Base-by-base conservation (phyloP, 352 stramenopile genomes). In the Pythium vanterpoolii region DNA sequence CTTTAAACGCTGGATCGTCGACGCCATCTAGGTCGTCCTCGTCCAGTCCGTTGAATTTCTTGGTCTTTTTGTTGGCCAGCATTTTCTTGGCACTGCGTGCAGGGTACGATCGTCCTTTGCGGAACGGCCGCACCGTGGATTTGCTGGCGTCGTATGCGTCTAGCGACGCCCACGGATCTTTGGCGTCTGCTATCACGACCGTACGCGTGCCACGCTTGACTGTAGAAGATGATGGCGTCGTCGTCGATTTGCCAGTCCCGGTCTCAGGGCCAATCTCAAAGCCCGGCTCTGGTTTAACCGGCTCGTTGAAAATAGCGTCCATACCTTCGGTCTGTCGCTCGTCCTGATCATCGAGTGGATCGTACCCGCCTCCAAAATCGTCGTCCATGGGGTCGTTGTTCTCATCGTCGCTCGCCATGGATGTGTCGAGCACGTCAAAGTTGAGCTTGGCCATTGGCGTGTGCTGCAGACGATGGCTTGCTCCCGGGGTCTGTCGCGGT, bases 81-180 rank as follows among this genome's bases (percentile, higher is more conserved):
- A 66, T 49, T 50, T 79, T 85, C 49, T 77, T 76, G 18, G 53
- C 42, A 24, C 57, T 48, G 0, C 71, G 68, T 19, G 64, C 68
- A 11, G 80, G 78, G 43, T 87, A 93, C 33, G 81, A 89, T 40
- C 79, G 61, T 0, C 83, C 86, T 59, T 95, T 93, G 39, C 72
- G 71, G 66, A 93, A 93, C n/a, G 83, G 77, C 3, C 74, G 69
- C 8, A 80, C 73, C 8, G 77, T 80, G 11, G 79, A 77, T 7
- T 75, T 69, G 47, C 68, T 91, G 1, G 86, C 80, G 51, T 95
- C 86, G 49, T 92, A 95, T 16, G 86, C 74, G 51, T 95, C 86
- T 8, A 95, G 55, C 10, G 79, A 68, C 1, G 62, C 59, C 86
- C 86, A 95, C 23, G 82, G 82, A 36, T 94, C 80, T 34, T 77